Percentiles rank a stretch among this genome's conserved stretches.
Conservation (phyloP, 331 rosid genomes). For the Malus hybrid region DNA sequence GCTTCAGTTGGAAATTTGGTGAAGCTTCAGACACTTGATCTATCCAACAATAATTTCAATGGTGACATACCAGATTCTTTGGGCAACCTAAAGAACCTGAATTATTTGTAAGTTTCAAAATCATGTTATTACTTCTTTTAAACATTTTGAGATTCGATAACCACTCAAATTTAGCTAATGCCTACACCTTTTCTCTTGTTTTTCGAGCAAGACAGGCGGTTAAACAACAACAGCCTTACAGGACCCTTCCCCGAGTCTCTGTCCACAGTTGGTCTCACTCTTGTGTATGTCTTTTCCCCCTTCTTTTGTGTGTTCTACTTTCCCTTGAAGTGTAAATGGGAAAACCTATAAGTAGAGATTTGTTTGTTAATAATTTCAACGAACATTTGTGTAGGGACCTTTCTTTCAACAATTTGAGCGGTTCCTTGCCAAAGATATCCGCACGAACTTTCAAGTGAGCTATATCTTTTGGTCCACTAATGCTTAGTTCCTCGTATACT, state of each 20-base stretch:
- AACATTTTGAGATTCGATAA: constrained; percentile 9
- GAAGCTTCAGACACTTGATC: constrained; percentile 91
- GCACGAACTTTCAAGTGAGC: constrained; percentile 97
- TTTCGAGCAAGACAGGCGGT: constrained; percentile 59
- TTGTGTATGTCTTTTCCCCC: constrained; percentile 64
- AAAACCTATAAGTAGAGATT: not conserved
- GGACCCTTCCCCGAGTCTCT: constrained; percentile 85
- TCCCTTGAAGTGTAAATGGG: not conserved
- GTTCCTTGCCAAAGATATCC: constrained; percentile 75
- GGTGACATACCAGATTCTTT: constrained; percentile 82
- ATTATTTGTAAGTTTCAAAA: constrained; percentile 73
- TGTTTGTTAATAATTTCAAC: not conserved
- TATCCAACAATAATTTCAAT: constrained; percentile 62
- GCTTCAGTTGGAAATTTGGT: constrained; percentile 61
- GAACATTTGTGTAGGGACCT: constrained; percentile 62
- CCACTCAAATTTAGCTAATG: constrained; percentile 11
- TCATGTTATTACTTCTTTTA: not conserved
- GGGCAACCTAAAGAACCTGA: constrained; percentile 74
- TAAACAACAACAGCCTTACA: constrained; percentile 87
- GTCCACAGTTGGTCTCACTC: constrained; percentile 69
- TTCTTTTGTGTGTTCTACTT: not conserved
- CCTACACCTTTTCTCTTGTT: constrained; percentile 14
- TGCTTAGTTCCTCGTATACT: constrained; percentile 6
- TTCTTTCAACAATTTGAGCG: constrained; percentile 86
- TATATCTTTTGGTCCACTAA: not conserved